Percentiles rank a stretch among this genome's conserved stretches.
phyloP scores from a whole-genome alignment of 352 stramenopile species.

The Pythium rishiriense region DNA sequence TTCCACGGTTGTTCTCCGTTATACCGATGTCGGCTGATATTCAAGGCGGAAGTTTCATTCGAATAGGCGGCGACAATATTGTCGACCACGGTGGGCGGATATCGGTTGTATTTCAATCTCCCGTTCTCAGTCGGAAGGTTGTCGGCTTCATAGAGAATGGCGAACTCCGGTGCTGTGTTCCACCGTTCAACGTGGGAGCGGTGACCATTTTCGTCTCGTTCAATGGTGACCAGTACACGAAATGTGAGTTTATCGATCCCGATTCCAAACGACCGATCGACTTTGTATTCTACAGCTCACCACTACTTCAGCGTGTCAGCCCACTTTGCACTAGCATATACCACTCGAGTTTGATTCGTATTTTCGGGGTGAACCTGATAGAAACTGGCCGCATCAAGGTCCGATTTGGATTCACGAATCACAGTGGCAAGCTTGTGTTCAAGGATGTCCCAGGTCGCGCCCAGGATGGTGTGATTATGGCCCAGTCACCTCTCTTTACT shows the following conservation, averaged over 20 bases:
- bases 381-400: slow-evolving; percentile 79
- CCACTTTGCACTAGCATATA: slow-evolving; percentile 57
- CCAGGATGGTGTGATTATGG: slow-evolving; percentile 51
- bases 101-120: slow-evolving; percentile 61
- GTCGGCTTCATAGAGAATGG: slow-evolving; percentile 65
- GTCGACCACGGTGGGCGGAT: slow-evolving; percentile 67
- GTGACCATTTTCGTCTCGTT: slow-evolving; percentile 65
- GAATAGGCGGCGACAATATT: slow-evolving; percentile 55
- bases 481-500: slow-evolving; percentile 44
- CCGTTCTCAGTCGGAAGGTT: slow-evolving; percentile 56
- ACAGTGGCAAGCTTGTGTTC: slow-evolving; percentile 36
- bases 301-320: slow-evolving; percentile 50
- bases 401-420: slow-evolving; percentile 44
- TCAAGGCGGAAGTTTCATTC: slow-evolving; percentile 63
- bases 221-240: slow-evolving; percentile 76
- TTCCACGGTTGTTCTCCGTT: slow-evolving; percentile 47
- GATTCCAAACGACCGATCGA: slow-evolving; percentile 43
- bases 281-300: slow-evolving; percentile 78
- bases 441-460: slow-evolving; percentile 38
- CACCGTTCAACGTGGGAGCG: slow-evolving; percentile 57
- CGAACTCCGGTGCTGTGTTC: slow-evolving; percentile 63
- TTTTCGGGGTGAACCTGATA: slow-evolving; percentile 69
- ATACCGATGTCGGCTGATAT: slow-evolving; percentile 66
- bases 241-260: slow-evolving; percentile 60
- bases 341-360: slow-evolving; percentile 47